Evolutionary conservation across 805 yeast genomes (phyloP).

Genomic region (Saturnispora dispora): DNA sequence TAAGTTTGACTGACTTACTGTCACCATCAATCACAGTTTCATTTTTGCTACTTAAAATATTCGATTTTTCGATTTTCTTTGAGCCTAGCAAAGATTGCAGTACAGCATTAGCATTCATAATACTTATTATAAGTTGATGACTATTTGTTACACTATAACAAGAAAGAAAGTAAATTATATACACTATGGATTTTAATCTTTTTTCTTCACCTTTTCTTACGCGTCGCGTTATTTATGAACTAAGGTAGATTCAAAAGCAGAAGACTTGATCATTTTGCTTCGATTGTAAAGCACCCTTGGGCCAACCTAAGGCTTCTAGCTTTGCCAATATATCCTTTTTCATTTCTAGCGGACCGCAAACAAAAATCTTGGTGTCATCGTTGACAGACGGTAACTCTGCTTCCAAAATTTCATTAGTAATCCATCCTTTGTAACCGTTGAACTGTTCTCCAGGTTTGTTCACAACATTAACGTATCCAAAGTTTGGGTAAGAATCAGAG

Average conservation of each 20-base stretch:
- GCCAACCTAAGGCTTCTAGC: conserved; percentile 57
- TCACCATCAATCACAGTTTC: background rate
- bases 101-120: conserved; percentile 1
- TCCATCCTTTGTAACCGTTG: conserved; percentile 54
- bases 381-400: conserved; percentile 44
- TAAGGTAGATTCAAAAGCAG: conserved; percentile 20
- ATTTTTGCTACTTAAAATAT: background rate
- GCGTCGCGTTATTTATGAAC: background rate
- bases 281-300: conserved; percentile 25
- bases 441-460: conserved; percentile 42
- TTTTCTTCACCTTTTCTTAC: background rate
- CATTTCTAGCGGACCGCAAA: conserved; percentile 74
- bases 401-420: conserved; percentile 48
- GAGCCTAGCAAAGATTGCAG: background rate
- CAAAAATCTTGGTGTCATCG: conserved; percentile 45
- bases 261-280: conserved; percentile 30
- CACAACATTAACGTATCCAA: conserved; percentile 51
- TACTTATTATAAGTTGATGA: background rate
- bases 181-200: background rate
- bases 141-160: background rate
- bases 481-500: conserved; percentile 50
- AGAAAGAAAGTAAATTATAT: background rate
- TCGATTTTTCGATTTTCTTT: background rate
- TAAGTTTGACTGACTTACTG: conserved; percentile 9
- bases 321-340: conserved; percentile 41